Percentiles rank a stretch among this genome's conserved stretches.
Conservation (phyloP, 2,329 filamentous ascomycete species). For the Fusarium cyanostomum region DNA sequence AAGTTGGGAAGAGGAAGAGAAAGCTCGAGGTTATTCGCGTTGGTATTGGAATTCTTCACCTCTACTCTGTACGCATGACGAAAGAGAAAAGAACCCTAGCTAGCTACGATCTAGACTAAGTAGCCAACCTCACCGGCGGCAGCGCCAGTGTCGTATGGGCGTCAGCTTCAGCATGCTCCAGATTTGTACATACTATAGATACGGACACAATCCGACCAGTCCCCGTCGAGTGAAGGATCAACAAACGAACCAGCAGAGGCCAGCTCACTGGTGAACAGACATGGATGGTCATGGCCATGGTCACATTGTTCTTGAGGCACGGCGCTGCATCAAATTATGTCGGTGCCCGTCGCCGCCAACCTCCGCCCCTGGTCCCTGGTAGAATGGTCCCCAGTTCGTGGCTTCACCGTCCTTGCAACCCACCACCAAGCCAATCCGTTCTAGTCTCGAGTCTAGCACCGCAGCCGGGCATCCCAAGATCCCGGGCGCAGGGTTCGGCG, state of each 20-base stretch:
- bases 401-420: constrained; percentile 28
- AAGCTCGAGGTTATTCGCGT: background rate
- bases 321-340: constrained; percentile 38
- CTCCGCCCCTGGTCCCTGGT: constrained; percentile 37
- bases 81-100: constrained; percentile 3
- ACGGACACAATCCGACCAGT: constrained; percentile 7
- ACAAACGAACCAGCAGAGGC: constrained; percentile 7
- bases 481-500: constrained; percentile 25
- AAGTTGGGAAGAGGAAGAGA: background rate
- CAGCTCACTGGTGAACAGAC: constrained; percentile 7
- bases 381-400: constrained; percentile 10
- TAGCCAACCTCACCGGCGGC: constrained; percentile 12
- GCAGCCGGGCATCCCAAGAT: constrained; percentile 27
- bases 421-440: constrained; percentile 16
- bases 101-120: constrained; percentile 14
- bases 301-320: constrained; percentile 24
- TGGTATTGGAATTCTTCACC: constrained; percentile 11
- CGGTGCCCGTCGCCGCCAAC: constrained; percentile 31
- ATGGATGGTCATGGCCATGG: constrained; percentile 21
- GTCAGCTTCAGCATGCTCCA: constrained; percentile 18
- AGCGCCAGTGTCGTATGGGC: constrained; percentile 9
- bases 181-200: background rate
- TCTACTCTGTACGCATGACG: constrained; percentile 10
- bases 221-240: constrained; percentile 2
- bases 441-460: constrained; percentile 16